Base-by-base conservation (phyloP, 805 yeast species). In the Teunomyces barrocoloradensis region DNA sequence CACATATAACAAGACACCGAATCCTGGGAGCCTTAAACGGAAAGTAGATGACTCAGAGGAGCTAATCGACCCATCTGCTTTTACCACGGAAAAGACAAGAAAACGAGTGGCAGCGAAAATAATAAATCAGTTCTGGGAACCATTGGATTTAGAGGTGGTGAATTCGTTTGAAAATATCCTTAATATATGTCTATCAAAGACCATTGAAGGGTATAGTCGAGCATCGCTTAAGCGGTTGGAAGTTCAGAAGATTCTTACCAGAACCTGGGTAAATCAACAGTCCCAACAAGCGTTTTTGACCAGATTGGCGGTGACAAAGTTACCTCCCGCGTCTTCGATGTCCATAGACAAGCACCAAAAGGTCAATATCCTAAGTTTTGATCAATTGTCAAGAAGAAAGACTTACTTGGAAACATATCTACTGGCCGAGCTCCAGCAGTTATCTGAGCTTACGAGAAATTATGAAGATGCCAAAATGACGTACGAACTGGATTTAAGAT, bases 391-490 rank as follows among this genome's bases (percentile, higher is more conserved):
- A 6, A 48, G 65, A 33, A 50, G 65, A 21, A 65, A 63, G 43
- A 56, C 55, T 13, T 57, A 55, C 30, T 33, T 69, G 39, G 76
- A 72, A 47, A 65, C 73, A 11, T 64, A 66, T 46, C 55, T 72
- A 13, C 67, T 60, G 68, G 75, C 77, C 2, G 77, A 73, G 50
- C 38, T 64, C 30, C 65, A 65, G 43, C 76, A 71, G 49, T 56
- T 71, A 34, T 52, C 57, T 29, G 71, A 66, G 7, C 55, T 73
- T 13, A 63, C 68, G 43, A 48, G 50, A 6, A 57, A 66, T 48
- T 57, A 59, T 41, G 52, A 55, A 9, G 58, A 61, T 15, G 48
- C 63, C 5, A 51, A 65, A 23, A 45, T 50, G 30, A 51, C 53
- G 21, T 62, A 59, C 52, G 55, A 63, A 40, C 66, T 60, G 62